These are phyloP conservation scores for Aspergillus taichungensis DNA, from an alignment of 495 filamentous ascomycete genomes.

Conservation along the genomic window DNA sequence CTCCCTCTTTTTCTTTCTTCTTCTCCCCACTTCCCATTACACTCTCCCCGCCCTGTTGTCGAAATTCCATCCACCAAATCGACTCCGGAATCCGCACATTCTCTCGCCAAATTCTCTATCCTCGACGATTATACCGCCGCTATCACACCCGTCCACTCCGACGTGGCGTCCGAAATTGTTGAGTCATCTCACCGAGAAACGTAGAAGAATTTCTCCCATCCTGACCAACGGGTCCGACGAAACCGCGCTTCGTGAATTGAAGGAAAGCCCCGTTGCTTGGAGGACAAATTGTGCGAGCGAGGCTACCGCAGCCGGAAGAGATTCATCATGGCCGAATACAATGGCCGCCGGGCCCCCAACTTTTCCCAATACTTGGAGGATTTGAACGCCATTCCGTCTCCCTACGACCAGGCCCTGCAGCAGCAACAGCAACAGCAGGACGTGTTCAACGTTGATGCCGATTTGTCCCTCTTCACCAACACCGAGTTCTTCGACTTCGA, in stretches of 20 bases:
- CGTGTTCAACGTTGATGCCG: slow-evolving; percentile 55
- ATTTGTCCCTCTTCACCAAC: slow-evolving; percentile 87
- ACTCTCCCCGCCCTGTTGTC: not conserved
- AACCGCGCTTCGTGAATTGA: not conserved
- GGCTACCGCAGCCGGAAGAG: slow-evolving; percentile 6
- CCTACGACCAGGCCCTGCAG: slow-evolving; percentile 55
- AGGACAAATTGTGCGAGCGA: not conserved
- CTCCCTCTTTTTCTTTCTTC: not conserved
- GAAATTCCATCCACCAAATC: too few relatives aligned
- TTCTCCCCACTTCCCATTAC: not conserved
- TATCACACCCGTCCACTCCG: too few relatives aligned
- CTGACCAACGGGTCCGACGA: too few relatives aligned
- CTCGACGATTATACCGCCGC: too few relatives aligned
- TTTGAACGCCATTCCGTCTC: slow-evolving; percentile 66
- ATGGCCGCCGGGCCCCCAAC: slow-evolving; percentile 64
- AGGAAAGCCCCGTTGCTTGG: not conserved
- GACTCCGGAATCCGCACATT: too few relatives aligned
- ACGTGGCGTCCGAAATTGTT: too few relatives aligned
- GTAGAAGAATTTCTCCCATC: too few relatives aligned
- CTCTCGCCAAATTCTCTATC: too few relatives aligned
- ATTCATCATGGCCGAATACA: slow-evolving; percentile 55
- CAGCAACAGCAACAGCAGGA: slow-evolving; percentile 43
- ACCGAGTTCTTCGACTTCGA: slow-evolving; percentile 92
- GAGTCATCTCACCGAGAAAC: too few relatives aligned
- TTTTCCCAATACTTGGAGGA: slow-evolving; percentile 83